Percentiles rank a stretch among this genome's conserved stretches.
phyloP scores from a whole-genome alignment of 1,139 yeast species.

The Candida glucosophila region DNA sequence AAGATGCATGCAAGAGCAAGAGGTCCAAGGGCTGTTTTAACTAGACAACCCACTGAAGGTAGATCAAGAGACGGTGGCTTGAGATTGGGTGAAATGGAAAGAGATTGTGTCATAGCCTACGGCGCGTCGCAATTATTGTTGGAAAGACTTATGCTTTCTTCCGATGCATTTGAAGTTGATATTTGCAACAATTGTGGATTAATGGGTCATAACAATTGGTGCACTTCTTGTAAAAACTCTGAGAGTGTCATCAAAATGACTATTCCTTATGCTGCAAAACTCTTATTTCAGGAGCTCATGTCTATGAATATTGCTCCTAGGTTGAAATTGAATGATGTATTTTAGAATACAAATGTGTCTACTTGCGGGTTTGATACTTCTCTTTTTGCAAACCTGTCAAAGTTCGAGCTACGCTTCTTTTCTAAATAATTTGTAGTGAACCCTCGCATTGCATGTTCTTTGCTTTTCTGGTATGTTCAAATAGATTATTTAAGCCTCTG shows the following conservation, averaged over 20 bases:
- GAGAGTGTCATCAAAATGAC: slow-evolving; percentile 89
- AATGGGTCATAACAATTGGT: slow-evolving; percentile 97
- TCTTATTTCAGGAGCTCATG: slow-evolving; percentile 88
- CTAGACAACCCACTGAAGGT: slow-evolving; percentile 99
- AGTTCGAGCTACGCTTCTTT: too few relatives aligned
- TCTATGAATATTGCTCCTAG: slow-evolving; percentile 98
- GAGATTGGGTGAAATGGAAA: slow-evolving; percentile 98
- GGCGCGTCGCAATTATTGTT: slow-evolving; percentile 94
- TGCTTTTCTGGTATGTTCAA: too few relatives aligned
- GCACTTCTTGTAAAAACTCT: slow-evolving; percentile 86
- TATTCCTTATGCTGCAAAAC: slow-evolving; percentile 95
- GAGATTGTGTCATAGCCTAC: slow-evolving; percentile 98
- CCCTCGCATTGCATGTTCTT: too few relatives aligned
- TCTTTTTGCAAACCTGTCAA: too few relatives aligned
- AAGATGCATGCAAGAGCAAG: slow-evolving; percentile 99
- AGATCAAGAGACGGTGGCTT: slow-evolving; percentile 98
- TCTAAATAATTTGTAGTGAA: too few relatives aligned
- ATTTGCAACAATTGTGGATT: slow-evolving; percentile 91
- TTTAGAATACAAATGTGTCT: too few relatives aligned
- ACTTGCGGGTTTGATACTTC: too few relatives aligned
- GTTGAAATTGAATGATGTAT: slow-evolving; percentile 79
- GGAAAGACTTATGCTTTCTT: slow-evolving; percentile 92
- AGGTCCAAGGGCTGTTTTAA: slow-evolving; percentile 96
- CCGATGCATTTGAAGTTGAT: slow-evolving; percentile 97
- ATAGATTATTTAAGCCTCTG: too few relatives aligned